Percentiles rank a stretch among this genome's conserved stretches.
Conservation (phyloP, 768 basidiomycete genomes). For the Symmetrospora coprosmae region DNA sequence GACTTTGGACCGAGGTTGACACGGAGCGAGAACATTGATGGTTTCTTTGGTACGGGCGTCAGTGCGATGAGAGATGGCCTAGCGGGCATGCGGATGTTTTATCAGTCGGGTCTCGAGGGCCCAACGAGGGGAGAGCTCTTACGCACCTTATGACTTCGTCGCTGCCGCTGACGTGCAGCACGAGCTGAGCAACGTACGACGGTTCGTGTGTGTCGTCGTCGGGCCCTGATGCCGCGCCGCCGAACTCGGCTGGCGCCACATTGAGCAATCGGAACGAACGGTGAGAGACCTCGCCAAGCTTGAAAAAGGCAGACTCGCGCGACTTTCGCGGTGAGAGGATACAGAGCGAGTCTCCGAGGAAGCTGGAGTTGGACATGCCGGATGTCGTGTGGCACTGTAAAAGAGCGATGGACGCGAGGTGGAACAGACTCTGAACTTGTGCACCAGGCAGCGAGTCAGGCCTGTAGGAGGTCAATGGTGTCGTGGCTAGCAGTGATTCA, state of each 20-base stretch:
- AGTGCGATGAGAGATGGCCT: background rate
- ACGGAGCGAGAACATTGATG: background rate
- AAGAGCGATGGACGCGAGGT: background rate
- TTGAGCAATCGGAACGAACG: background rate
- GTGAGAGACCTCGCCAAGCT: background rate
- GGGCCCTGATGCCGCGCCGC: no score
- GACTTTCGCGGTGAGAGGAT: background rate
- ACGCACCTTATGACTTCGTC: background rate
- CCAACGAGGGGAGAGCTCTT: background rate
- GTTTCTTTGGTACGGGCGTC: background rate
- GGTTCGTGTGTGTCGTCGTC: background rate
- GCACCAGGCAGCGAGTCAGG: background rate
- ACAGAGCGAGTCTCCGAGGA: background rate
- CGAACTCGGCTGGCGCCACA: background rate
- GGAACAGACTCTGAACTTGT: background rate
- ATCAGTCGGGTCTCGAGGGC: background rate
- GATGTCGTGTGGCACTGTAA: background rate
- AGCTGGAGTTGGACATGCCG: background rate
- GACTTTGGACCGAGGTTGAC: background rate
- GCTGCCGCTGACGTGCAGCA: background rate
- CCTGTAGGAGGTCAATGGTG: background rate
- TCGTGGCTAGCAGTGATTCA: background rate
- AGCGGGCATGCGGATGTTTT: background rate
- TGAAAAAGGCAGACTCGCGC: background rate
- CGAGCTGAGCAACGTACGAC: constrained; percentile 1